Base-by-base conservation (phyloP, 768 basidiomycete species). In the Xerocomellus intermedius region DNA sequence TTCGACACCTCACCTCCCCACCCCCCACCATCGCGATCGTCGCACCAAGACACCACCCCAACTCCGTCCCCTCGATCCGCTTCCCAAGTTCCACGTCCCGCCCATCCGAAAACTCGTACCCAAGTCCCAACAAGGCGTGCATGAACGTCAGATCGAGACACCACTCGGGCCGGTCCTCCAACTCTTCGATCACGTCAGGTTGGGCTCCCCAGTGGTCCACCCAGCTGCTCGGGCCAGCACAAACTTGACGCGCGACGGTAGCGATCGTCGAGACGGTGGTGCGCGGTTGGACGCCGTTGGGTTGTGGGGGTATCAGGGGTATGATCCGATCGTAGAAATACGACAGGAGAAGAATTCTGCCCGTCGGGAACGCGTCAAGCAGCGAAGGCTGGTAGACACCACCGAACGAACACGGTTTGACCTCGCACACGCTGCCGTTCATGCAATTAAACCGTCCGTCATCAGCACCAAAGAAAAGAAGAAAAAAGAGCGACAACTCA, bases 361-460 rank as follows among this genome's bases (percentile, higher is more conserved):
- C 96, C 10, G 78, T 73, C 2, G 88, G 83, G 82, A 98, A 98
- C 10, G 91, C 86, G 58, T 96, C 90, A 54, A 89, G 76, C 24
- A 98, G 78, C 14, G 89, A 89, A 2, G 97, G 97, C 69, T 99
- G 97, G 74, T 98, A 98, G 24, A 97, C 93, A 13, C 97, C 97
- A 65, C 92, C 86, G 76, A 99, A 99, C 5, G 96, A 91, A 69
- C 97, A 99, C 0, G 97, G 97, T 65, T 94, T 91, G 57, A 88
- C 77, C 63, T 91, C 85, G 71, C 96, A 99, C 55, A 94, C 80
- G 0, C 92, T 89, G 43, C 26, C 19, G 4, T 39, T 48, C 48
- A 8, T 30, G 17, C 1, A 19, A 36, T 37, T 1, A 43, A 8
- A 33, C 14, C 13, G 14, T 26, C 24, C 33, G 45, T 35, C 30